These are phyloP conservation scores for Infundibulicybe gibba DNA, from an alignment of 768 basidiomycete genomes.

Conservation along the genomic window DNA sequence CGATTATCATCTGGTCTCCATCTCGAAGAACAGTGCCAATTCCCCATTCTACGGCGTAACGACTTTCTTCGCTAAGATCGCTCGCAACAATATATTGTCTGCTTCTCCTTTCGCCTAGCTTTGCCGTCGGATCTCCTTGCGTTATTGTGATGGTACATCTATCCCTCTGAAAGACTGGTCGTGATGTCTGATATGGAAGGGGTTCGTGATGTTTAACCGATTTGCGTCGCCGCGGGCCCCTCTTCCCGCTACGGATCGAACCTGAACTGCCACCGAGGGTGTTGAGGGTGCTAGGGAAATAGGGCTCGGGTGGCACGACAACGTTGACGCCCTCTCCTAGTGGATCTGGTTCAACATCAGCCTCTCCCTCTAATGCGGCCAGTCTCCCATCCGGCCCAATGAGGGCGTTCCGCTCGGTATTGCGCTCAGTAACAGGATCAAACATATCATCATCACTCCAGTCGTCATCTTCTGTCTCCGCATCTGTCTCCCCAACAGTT, in stretches of 20 bases:
- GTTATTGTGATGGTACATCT: conserved; percentile 86
- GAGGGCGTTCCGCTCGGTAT: conserved; percentile 82
- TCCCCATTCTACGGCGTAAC: conserved; percentile 97
- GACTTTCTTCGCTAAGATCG: conserved; percentile 90
- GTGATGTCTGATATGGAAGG: conserved; percentile 60
- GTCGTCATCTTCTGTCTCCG: conserved; percentile 56
- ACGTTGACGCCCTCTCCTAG: conserved; percentile 92
- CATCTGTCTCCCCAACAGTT: conserved; percentile 42
- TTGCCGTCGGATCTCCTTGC: conserved; percentile 75
- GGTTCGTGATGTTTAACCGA: conserved; percentile 61
- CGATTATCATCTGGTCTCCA: conserved; percentile 90
- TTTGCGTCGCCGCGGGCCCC: conserved; percentile 54
- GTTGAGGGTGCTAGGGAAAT: conserved; percentile 75
- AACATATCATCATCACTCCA: conserved; percentile 62
- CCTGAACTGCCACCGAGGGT: conserved; percentile 14
- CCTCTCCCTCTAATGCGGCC: conserved; percentile 47
- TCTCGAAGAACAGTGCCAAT: conserved; percentile 94
- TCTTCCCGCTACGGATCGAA: conserved; percentile 32
- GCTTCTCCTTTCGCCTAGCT: conserved; percentile 49
- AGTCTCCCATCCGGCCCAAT: conserved; percentile 27
- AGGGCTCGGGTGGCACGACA: conserved; percentile 78
- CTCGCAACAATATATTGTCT: conserved; percentile 87
- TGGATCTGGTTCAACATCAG: conserved; percentile 69
- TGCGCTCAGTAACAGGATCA: conserved; percentile 80
- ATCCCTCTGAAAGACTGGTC: conserved; percentile 87